Evolutionary conservation across 371 early-diverging fungal genomes (phyloP), one percentile per base, ranked within the genome.

Genomic region (Rhizomucor pusillus): DNA sequence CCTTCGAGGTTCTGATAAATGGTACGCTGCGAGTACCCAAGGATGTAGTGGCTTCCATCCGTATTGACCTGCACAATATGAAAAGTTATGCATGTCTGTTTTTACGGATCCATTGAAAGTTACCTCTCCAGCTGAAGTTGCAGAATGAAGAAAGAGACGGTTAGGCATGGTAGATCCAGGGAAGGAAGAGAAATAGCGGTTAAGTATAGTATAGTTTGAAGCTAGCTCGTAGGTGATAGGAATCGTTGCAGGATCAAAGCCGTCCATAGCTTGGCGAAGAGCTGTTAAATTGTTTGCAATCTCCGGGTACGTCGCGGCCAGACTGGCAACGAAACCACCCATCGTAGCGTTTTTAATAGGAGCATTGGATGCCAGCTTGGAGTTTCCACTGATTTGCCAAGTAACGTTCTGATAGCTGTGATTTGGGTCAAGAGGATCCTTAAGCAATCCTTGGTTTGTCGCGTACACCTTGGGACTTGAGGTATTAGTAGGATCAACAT

Each of bases 131-230:
- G 62, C 46, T 3, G 60, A 60, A 13, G 67, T 67, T 2, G 56
- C 63, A 0, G 63, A 56, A 29, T 67, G 66, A n/a, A 63, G 48
- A 43, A 47, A 69, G 49, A 65, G 50, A 19, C 69, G 65, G 24
- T 69, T 69, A n/a, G 69, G 69, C 56, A 60, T 59, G 16, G 69
- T 69, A 2, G 60, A 54, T 12, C 69, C 69, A 43, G 69, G 65
- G 52, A 69, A 58, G 10, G 63, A 56, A 0, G 69, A 57, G 33
- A 60, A 65, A 43, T 57, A 69, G 5, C 60, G 56, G 34, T 69
- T 60, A 41, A 69, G 41, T 2, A 69, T 48, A 9, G 57, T 57
- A 33, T 61, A 69, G 16, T 69, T 60, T 19, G 59, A 33, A 16
- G 69, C 69, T 47, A 69, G 52, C 43, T 62, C 55, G 45, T 60